Evolutionary conservation across 2,329 filamentous ascomycete genomes (phyloP).

Genomic region (Fusarium sp.): DNA sequence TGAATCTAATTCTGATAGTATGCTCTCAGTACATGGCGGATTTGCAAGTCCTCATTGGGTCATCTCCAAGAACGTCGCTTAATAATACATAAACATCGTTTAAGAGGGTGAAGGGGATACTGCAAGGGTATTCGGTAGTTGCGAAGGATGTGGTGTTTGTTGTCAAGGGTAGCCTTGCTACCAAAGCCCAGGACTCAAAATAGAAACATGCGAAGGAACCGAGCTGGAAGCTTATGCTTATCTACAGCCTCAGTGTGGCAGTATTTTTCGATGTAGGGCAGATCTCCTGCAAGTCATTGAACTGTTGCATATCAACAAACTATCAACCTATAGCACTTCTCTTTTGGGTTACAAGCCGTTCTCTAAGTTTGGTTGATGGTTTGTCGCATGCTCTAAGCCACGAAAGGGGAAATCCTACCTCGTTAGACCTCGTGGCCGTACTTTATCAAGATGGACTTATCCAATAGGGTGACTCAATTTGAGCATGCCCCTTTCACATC

Average conservation of each 20-base stretch:
- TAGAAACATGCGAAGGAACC: not conserved
- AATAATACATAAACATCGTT: too few relatives aligned
- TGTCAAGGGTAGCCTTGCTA: not conserved
- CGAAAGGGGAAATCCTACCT: constrained; percentile 1
- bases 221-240: not conserved
- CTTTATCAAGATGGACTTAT: constrained; percentile 3
- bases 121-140: not conserved
- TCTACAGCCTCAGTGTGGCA: not conserved
- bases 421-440: constrained; percentile 30
- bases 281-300: constrained; percentile 20
- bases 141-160: too few relatives aligned
- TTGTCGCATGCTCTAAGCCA: constrained; percentile 28
- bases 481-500: constrained; percentile 38
- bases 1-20: too few relatives aligned
- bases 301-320: not conserved
- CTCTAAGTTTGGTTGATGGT: constrained; percentile 5
- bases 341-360: not conserved
- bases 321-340: not conserved
- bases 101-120: not conserved
- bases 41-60: too few relatives aligned
- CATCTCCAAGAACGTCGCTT: too few relatives aligned
- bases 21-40: too few relatives aligned
- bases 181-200: not conserved
- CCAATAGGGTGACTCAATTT: constrained; percentile 32
- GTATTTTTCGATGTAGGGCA: not conserved